Evolutionary conservation across 2,329 filamentous ascomycete species (phyloP), one percentile per base, ranked within the genome.

Genomic region (Pestalotiopsis sp.): DNA sequence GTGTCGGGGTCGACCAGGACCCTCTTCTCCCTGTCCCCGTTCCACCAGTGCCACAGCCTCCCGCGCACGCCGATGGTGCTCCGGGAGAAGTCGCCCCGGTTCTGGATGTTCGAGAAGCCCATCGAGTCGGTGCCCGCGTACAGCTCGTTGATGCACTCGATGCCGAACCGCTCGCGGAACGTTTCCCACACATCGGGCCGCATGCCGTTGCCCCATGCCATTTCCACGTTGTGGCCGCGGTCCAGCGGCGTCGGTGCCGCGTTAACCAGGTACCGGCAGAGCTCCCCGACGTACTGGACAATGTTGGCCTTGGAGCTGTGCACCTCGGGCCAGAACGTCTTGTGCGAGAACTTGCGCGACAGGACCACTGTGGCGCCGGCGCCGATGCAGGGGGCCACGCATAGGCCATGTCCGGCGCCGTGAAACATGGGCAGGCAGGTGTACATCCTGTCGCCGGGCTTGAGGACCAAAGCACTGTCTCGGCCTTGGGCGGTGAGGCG

Each of bases 271-370:
- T 94, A 95, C 1, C 92, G 86, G 11, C 91, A 89, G 0, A 91
- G 92, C 78, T 95, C 92, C 72, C 92, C 92, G 11, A 95, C 92
- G 74, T 95, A 95, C 38, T 92, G 88, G 70, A 94, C 90, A 70
- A 87, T 85, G 0, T 91, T 94, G 1, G 92, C 88, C 9, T 84
- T 78, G 0, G 89, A 90, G 69, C 90, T 88, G 61, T 89, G 87
- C 11, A 94, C 83, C 68, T 94, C 92, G 25, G 80, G 79, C 92
- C 92, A 94, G 82, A 95, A 94, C 13, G 84, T 85, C 0, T 86
- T 84, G 12, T 89, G 90, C 64, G 89, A 91, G 81, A 95, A 95
- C 76, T 86, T 89, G 65, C 86, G 86, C 13, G 87, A 88, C 27
- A 92, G 85, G 72, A 87, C 90, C 56, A 91, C 79, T 0, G 89